phyloP scores from a whole-genome alignment of 345 rosid species.

The Syzygium jambos region DNA sequence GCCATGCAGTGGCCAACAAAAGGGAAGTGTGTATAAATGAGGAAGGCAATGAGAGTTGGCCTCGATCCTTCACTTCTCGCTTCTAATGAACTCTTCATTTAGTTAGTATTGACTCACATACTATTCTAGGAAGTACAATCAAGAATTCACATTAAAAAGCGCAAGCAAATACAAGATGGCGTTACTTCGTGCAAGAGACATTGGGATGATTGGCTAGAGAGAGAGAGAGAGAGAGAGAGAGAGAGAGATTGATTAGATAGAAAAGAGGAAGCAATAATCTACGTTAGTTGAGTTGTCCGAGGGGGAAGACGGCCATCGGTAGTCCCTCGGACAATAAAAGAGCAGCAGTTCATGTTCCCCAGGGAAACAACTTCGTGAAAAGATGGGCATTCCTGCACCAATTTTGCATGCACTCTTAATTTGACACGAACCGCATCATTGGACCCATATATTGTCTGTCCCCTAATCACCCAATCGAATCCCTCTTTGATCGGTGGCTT shows the following conservation, averaged over 20 bases:
- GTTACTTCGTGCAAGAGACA: neutral
- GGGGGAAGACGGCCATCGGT: neutral
- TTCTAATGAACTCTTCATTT: neutral
- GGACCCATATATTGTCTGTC: conserved; percentile 7
- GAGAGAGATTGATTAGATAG: neutral
- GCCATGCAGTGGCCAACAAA: neutral
- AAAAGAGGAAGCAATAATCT: neutral
- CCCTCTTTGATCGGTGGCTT: neutral
- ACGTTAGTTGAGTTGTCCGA: neutral
- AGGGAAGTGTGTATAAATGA: neutral
- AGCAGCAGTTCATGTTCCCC: conserved; percentile 4
- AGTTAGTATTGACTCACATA: neutral
- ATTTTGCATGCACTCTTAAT: neutral
- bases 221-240: neutral
- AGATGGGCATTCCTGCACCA: neutral
- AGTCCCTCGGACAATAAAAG: neutral
- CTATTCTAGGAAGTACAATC: neutral
- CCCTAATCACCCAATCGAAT: neutral
- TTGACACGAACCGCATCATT: neutral
- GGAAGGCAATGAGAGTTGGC: neutral
- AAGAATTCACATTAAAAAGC: neutral
- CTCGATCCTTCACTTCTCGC: neutral
- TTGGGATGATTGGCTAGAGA: neutral
- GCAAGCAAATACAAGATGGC: neutral
- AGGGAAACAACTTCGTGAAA: conserved; percentile 8